A percentile compares a stretch with the other conserved stretches of the same genome.
Evolutionary conservation across 176 grass and related monocot genomes (phyloP).

Genomic region (Musa itinerans): DNA sequence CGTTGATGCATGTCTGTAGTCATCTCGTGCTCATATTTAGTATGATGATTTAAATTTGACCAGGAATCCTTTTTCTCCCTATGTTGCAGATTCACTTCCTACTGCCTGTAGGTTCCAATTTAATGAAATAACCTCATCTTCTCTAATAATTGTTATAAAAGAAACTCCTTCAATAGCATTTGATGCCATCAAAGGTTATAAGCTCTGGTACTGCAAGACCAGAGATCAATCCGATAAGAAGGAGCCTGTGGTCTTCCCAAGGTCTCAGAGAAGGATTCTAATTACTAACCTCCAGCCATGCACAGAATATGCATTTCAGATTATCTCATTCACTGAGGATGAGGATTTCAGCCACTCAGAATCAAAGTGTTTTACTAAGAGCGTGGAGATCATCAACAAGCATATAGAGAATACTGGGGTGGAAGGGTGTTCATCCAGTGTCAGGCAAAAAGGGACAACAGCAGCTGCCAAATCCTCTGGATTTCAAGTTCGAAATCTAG

Average conservation of each 20-base stretch:
- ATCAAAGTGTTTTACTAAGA: constrained; percentile 79
- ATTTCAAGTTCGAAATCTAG: constrained; percentile 71
- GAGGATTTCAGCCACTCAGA: constrained; percentile 80
- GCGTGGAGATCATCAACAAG: constrained; percentile 49
- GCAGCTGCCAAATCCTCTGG: constrained; percentile 46
- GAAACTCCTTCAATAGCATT: constrained; percentile 41
- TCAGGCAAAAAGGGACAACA: constrained; percentile 35
- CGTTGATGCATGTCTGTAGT: constrained; percentile 14
- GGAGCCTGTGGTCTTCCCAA: constrained; percentile 47
- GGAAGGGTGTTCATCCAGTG: constrained; percentile 22
- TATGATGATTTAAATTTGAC: constrained; percentile 19
- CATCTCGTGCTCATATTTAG: constrained; percentile 3
- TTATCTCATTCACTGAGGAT: constrained; percentile 80
- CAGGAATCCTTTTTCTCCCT: too few relatives aligned
- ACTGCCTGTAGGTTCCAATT: constrained; percentile 81
- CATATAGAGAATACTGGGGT: constrained; percentile 24
- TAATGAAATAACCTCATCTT: constrained; percentile 63
- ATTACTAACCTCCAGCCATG: constrained; percentile 71
- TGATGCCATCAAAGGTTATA: constrained; percentile 64
- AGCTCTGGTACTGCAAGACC: constrained; percentile 88
- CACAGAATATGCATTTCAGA: constrained; percentile 86
- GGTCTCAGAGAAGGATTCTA: constrained; percentile 74
- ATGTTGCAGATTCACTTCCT: constrained; percentile 71
- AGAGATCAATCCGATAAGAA: constrained; percentile 44
- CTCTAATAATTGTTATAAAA: constrained; percentile 62